These are phyloP conservation scores for Parachaetomium inaequale DNA, from an alignment of 495 filamentous ascomycete genomes.

Conservation along the genomic window DNA sequence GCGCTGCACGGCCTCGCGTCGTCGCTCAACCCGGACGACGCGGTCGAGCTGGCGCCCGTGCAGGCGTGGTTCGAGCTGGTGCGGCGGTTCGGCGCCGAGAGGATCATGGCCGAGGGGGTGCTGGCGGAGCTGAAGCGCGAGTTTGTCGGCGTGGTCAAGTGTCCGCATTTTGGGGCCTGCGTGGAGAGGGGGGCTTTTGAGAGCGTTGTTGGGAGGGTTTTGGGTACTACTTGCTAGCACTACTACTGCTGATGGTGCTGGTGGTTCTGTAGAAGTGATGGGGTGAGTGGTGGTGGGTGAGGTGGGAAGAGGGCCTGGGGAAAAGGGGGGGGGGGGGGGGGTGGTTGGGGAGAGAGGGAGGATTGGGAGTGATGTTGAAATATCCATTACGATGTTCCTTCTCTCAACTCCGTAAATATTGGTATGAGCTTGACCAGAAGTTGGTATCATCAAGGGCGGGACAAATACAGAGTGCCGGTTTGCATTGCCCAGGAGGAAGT, in stretches of 20 bases:
- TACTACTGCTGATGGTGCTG: no score
- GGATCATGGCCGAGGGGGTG: conserved; percentile 23
- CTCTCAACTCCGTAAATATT: no score
- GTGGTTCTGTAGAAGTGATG: no score
- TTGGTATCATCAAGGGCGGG: no score
- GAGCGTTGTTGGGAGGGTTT: conserved; percentile 31
- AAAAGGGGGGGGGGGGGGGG: no score
- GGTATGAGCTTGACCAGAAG: no score
- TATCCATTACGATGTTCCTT: no score
- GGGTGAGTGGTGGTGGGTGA: background rate
- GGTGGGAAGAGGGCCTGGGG: background rate
- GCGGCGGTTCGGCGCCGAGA: conserved; percentile 23
- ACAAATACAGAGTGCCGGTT: no score
- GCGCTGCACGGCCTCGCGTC: conserved; percentile 39
- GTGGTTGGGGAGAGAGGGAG: background rate
- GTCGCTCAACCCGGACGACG: conserved; percentile 31
- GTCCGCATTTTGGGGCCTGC: conserved; percentile 42
- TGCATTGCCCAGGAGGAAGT: no score
- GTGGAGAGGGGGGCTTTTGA: conserved; percentile 42
- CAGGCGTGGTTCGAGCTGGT: conserved; percentile 51
- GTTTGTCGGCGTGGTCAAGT: conserved; percentile 35
- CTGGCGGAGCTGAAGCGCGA: conserved; percentile 32
- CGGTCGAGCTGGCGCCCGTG: conserved; percentile 46
- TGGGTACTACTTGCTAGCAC: no score
- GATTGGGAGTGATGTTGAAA: no score